These are phyloP conservation scores for Byssoonygena ceratinophila DNA, from an alignment of 2,329 filamentous ascomycete genomes.

Conservation along the genomic window DNA sequence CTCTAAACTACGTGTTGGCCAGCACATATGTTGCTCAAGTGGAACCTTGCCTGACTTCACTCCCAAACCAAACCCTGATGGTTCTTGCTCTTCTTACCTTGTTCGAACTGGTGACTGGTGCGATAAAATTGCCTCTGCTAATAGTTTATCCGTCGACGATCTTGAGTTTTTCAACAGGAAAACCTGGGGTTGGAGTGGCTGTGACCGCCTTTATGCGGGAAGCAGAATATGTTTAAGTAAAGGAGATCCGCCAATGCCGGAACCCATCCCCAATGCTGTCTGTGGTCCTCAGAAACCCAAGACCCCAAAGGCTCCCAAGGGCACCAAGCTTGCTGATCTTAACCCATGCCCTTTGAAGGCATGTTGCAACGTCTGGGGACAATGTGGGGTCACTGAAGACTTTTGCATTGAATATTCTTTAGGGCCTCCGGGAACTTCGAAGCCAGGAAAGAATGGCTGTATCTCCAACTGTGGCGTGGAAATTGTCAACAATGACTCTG, in stretches of 20 bases:
- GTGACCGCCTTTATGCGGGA: conserved; percentile 25
- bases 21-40: conserved; percentile 31
- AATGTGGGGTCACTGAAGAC: conserved; percentile 38
- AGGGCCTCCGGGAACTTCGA: conserved; percentile 19
- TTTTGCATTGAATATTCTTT: conserved; percentile 31
- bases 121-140: conserved; percentile 23
- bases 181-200: conserved; percentile 40
- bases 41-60: conserved; percentile 30
- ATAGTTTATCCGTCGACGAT: conserved; percentile 30
- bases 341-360: conserved; percentile 41
- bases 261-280: conserved; percentile 27
- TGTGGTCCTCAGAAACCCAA: conserved; percentile 41
- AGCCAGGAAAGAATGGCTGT: conserved; percentile 28
- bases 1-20: conserved; percentile 24
- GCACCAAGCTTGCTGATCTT: conserved; percentile 29
- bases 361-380: conserved; percentile 38
- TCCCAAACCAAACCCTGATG: conserved; percentile 29
- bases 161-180: conserved; percentile 35
- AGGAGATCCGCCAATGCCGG: conserved; percentile 36
- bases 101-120: conserved; percentile 31
- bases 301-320: conserved; percentile 26
- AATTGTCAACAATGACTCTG: conserved; percentile 17
- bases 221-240: conserved; percentile 34
- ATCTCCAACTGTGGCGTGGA: conserved; percentile 23
- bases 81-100: conserved; percentile 31